Evolutionary conservation across 257 asterid species (phyloP).

Genomic region (Solanum habrochaites): DNA sequence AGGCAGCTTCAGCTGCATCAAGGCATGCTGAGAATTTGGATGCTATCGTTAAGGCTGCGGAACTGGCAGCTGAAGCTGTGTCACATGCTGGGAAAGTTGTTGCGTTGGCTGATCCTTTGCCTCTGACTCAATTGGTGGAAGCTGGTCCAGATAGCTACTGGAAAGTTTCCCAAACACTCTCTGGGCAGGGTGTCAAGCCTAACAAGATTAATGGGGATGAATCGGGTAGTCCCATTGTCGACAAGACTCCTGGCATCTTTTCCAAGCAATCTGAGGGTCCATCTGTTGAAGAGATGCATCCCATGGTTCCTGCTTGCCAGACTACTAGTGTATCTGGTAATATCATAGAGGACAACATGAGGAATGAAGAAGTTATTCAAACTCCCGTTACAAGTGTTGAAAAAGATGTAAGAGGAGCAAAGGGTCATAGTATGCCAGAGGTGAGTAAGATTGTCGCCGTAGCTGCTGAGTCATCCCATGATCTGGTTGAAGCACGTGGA

Average conservation of each 20-base stretch:
- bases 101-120: constrained; percentile 73
- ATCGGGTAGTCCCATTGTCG: constrained; percentile 9
- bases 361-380: constrained; percentile 12
- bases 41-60: constrained; percentile 88
- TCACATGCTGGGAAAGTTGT: constrained; percentile 87
- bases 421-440: constrained; percentile 25
- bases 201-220: constrained; percentile 16
- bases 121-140: constrained; percentile 49
- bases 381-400: constrained; percentile 23
- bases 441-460: constrained; percentile 13
- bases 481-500: constrained; percentile 7
- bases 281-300: constrained; percentile 24
- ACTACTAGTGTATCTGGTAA: constrained; percentile 6
- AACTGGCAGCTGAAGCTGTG: constrained; percentile 93
- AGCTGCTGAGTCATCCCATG: constrained; percentile 28
- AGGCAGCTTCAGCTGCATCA: constrained; percentile 95
- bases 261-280: constrained; percentile 19
- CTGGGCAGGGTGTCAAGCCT: constrained; percentile 26
- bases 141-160: constrained; percentile 71
- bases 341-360: constrained; percentile 16
- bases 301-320: constrained; percentile 11
- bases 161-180: constrained; percentile 28
- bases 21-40: constrained; percentile 88
- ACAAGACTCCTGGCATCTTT: constrained; percentile 20
- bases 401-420: constrained; percentile 22